Evolutionary conservation across 192 early-diverging fungal genomes (phyloP), one percentile per base, ranked within the genome.

Genomic region (Coemansia sp.): DNA sequence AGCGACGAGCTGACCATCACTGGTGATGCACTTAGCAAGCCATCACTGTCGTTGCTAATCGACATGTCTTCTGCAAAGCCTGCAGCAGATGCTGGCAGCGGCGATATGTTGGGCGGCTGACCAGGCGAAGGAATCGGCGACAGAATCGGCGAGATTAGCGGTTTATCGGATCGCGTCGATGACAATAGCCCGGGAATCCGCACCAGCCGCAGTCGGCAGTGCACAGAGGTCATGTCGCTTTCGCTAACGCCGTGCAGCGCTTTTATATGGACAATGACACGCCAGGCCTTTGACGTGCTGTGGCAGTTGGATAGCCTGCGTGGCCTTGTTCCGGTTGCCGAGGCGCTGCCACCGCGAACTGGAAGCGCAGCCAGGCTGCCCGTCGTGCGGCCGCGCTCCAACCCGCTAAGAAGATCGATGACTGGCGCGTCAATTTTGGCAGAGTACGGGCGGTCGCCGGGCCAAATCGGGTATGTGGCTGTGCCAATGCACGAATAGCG

Each of bases 401-500:
- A 45, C 14, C 65, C 55, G 38, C 60, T 69, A 12, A 76, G 60
- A 4, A 35, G 20, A 15, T 74, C 70, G 10, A 63, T 40, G 1
- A 74, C 51, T 1, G 70, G 73, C 0, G 73, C 62, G n/a, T 76
- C 67, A n/a, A 76, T 69, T 20, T 47, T 25, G 4, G 62, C 57
- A 12, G 73, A 69, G 53, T 76, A 69, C 22, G 73, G 32, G 1
- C 73, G 53, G 10, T 51, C 48, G 15, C 72, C 60, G 9, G 62
- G 72, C 72, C 72, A 75, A 8, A 76, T 45, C 29, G 73, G 73
- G 20, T 61, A 61, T 5, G 55, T 58, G 0, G 66, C 66, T 0
- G 62, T 30, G 20, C 73, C 73, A 9, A 76, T 52, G 39, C 73
- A 76, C 44, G 73, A 69, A 51, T 58, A 76, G 11, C 35, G 43